Evolutionary conservation across 108 stramenopile genomes (phyloP), one percentile per base, ranked within the genome.

Genomic region (Cyclotella kingstonii): DNA sequence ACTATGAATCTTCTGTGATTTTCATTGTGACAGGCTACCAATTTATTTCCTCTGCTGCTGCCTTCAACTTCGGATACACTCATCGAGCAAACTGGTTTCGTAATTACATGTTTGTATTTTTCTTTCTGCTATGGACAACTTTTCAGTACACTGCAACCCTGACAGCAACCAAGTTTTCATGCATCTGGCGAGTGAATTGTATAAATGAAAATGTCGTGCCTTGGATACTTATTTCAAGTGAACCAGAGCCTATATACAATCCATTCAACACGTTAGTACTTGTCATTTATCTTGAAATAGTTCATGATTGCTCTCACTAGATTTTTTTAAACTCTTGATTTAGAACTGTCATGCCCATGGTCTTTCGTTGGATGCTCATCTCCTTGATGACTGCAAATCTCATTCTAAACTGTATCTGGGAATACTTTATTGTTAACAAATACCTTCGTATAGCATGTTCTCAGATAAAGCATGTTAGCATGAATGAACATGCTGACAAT

Each of bases 41-140:
- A 54, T 84, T 75, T 67, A 71, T 81, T 19, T 10, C 72, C 34
- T 65, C 79, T 3, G 86, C 86, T 22, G 69, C 81, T 12, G 81
- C 83, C 0, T 73, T 74, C 31, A 81, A 79, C 33, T 81, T 84
- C 56, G 86, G 83, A n/a, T n/a, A n/a, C n/a, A n/a, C n/a, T n/a
- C 43, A n/a, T 28, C 42, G 84, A 4, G 34, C 43, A n/a, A 52
- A 48, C 21, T 81, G 67, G 68, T 80, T 44, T 28, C 41, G 51
- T 28, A 84, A 84, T 40, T 78, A 81, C 40, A 50, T 79, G 23
- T 78, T 84, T 54, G 77, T 81, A 7, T 45, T 56, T 2, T 68
- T 81, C 25, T 41, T 54, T 29, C 4, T 38, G 30, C 43, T 56
- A 11, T 84, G 59, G 43, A 57, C 59, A 7, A 36, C 54, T 12